These are phyloP conservation scores for Aspergillus sp. DNA, from an alignment of 2,329 filamentous ascomycete genomes.

Conservation along the genomic window DNA sequence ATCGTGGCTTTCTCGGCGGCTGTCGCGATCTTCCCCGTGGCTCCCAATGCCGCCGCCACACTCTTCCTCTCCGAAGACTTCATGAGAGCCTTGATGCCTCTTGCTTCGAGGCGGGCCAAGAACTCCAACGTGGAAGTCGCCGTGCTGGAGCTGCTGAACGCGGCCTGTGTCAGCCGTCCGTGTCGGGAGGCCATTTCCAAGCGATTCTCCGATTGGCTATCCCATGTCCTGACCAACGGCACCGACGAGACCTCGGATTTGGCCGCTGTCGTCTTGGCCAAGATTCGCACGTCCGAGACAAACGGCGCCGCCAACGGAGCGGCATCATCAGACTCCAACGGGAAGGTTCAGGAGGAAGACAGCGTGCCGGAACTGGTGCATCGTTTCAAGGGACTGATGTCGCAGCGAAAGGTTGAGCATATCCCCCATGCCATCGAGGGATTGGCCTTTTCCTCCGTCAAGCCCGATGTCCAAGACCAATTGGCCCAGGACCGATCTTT, in stretches of 20 bases:
- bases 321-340: constrained; percentile 20
- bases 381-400: constrained; percentile 45
- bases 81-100: constrained; percentile 62
- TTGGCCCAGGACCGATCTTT: constrained; percentile 62
- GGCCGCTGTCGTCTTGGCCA: constrained; percentile 68
- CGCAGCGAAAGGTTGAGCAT: constrained; percentile 37
- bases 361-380: constrained; percentile 46
- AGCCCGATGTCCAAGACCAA: constrained; percentile 74
- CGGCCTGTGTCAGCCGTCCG: constrained; percentile 73
- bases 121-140: constrained; percentile 78
- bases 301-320: constrained; percentile 5
- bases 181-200: constrained; percentile 79
- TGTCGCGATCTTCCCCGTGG: constrained; percentile 76
- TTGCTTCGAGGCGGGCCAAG: constrained; percentile 74
- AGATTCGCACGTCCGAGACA: constrained; percentile 40
- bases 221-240: constrained; percentile 69
- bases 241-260: constrained; percentile 45
- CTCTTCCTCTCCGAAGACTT: constrained; percentile 89
- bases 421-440: constrained; percentile 80
- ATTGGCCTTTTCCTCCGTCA: constrained; percentile 82
- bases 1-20: constrained; percentile 92
- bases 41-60: constrained; percentile 63
- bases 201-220: constrained; percentile 79
- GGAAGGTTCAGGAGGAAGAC: constrained; percentile 30
- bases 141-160: constrained; percentile 80